Conservation (phyloP, 306 rosid species). For the Cyclanthera cordifolia region DNA sequence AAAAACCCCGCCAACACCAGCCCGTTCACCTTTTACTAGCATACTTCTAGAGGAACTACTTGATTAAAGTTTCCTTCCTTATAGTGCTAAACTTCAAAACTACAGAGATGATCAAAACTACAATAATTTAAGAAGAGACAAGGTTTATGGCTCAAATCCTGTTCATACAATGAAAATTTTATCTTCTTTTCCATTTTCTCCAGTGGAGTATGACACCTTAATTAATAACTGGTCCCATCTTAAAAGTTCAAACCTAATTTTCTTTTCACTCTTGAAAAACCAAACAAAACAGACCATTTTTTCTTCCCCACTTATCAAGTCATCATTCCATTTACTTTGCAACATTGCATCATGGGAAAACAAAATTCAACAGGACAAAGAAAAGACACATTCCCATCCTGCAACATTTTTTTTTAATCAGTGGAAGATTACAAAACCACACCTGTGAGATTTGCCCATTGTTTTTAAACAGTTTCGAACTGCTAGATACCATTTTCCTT, state of each 20-base stretch:
- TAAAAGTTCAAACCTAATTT: not conserved
- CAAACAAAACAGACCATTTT: not conserved
- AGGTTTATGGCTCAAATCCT: conserved; percentile 4
- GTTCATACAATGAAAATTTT: not conserved
- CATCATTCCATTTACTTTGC: not conserved
- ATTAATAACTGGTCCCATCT: not conserved
- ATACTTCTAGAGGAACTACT: conserved; percentile 10
- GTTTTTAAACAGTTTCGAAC: too few species aligned
- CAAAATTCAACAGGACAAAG: not conserved
- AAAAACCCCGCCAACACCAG: not conserved
- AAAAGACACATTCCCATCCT: not conserved
- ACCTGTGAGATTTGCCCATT: too few species aligned
- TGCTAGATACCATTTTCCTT: too few species aligned
- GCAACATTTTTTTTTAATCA: not conserved
- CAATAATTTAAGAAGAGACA: conserved; percentile 8
- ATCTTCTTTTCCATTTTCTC: not conserved
- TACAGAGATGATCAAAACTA: conserved; percentile 3
- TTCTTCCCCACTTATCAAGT: conserved; percentile 4
- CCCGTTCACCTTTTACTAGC: not conserved
- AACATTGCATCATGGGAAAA: not conserved
- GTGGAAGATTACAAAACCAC: too few species aligned
- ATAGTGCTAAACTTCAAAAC: conserved; percentile 6
- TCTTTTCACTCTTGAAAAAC: not conserved
- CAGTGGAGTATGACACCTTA: conserved; percentile 2
- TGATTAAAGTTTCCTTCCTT: not conserved